phyloP scores from a whole-genome alignment of 352 stramenopile genomes.

The Globisporangium parvum region DNA sequence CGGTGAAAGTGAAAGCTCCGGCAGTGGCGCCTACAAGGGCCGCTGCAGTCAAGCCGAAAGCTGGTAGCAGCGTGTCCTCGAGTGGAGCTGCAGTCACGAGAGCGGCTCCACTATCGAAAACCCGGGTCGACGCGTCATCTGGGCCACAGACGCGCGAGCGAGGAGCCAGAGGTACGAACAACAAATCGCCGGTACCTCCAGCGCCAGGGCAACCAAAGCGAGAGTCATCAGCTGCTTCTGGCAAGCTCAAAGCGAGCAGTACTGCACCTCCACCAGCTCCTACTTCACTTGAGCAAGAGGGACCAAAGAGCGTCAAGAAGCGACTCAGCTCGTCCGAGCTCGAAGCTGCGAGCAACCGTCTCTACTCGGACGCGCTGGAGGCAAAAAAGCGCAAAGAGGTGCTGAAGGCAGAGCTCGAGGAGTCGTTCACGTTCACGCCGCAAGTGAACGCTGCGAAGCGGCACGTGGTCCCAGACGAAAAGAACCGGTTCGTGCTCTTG shows the following conservation, averaged over 20 bases:
- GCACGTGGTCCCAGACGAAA: constrained; percentile 22
- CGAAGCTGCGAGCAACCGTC: constrained; percentile 45
- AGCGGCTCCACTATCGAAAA: neutral
- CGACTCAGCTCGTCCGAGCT: constrained; percentile 45
- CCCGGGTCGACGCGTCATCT: neutral
- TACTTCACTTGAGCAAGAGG: constrained; percentile 11
- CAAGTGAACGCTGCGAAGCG: constrained; percentile 57
- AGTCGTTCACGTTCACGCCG: constrained; percentile 49
- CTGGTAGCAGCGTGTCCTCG: neutral
- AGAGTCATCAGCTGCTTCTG: neutral
- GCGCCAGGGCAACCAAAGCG: neutral
- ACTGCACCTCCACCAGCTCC: constrained; percentile 7
- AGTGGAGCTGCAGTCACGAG: neutral
- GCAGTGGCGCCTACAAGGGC: neutral
- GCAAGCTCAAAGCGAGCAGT: neutral
- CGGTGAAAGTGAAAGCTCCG: constrained; percentile 5
- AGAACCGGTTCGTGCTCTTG: constrained; percentile 34
- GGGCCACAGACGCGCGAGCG: neutral
- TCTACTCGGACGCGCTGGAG: constrained; percentile 61
- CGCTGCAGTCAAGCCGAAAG: neutral
- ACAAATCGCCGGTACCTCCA: neutral
- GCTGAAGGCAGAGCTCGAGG: constrained; percentile 39
- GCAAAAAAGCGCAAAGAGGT: constrained; percentile 49
- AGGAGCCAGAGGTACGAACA: neutral
- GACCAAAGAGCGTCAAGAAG: constrained; percentile 32